Percentiles rank a stretch among this genome's conserved stretches.
Evolutionary conservation across 768 basidiomycete genomes (phyloP).

Genomic region (Termitomyces sp.): DNA sequence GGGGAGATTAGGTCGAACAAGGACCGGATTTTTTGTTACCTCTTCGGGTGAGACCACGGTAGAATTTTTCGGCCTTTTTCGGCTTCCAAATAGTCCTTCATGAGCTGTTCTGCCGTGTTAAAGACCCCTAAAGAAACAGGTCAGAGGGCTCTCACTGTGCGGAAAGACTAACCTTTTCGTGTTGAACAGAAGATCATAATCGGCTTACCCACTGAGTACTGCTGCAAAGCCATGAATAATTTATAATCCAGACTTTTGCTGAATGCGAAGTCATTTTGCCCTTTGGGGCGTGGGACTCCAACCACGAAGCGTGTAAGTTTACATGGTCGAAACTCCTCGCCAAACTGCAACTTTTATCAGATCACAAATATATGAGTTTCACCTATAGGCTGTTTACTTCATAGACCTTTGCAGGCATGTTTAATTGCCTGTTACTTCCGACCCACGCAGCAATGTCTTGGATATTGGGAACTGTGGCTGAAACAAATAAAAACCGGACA

Average conservation of each 20-base stretch:
- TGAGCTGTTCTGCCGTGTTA: constrained; percentile 70
- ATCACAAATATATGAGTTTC: not conserved
- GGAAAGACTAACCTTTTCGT: constrained; percentile 55
- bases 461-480: constrained; percentile 93
- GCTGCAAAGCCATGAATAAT: constrained; percentile 65
- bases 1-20: not conserved
- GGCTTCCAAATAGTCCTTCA: constrained; percentile 61
- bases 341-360: constrained; percentile 53
- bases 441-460: constrained; percentile 90
- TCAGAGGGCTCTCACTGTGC: not conserved
- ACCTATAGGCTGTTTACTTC: constrained; percentile 38
- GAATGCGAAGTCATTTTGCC: constrained; percentile 78
- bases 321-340: constrained; percentile 89
- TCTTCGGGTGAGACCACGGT: constrained; percentile 64
- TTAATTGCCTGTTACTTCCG: constrained; percentile 31
- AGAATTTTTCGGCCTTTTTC: constrained; percentile 40
- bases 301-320: constrained; percentile 69
- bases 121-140: constrained; percentile 41
- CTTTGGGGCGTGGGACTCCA: constrained; percentile 55
- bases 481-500: constrained; percentile 84
- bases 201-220: constrained; percentile 75
- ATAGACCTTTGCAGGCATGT: constrained; percentile 55
- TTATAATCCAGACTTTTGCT: constrained; percentile 63
- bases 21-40: constrained; percentile 27
- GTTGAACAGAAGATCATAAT: constrained; percentile 88